These are phyloP conservation scores for Plasmodium adleri DNA, from an alignment of 169 alveolate genomes.

Conservation along the genomic window DNA sequence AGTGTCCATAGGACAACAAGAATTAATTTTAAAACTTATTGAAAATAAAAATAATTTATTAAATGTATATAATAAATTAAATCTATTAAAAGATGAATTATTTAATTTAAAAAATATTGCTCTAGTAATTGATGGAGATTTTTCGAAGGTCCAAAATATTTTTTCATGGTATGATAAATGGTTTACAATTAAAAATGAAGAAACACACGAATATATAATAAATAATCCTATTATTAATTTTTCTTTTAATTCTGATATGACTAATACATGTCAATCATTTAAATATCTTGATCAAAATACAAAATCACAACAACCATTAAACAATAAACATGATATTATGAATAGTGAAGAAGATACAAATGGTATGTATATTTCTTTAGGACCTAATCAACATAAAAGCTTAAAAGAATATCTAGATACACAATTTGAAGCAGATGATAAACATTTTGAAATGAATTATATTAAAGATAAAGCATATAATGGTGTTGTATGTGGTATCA, in stretches of 20 bases:
- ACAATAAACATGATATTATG: too few species aligned
- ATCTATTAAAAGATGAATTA: slow-evolving; percentile 20
- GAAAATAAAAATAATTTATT: slow-evolving; percentile 36
- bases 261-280: not conserved
- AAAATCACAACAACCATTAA: too few species aligned
- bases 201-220: not conserved
- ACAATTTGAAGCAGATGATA: slow-evolving; percentile 42
- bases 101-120: slow-evolving; percentile 24
- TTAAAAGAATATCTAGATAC: slow-evolving; percentile 47
- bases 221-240: not conserved
- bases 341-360: too few species aligned
- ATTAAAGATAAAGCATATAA: slow-evolving; percentile 35
- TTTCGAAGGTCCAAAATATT: slow-evolving; percentile 18
- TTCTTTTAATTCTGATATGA: not conserved
- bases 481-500: slow-evolving; percentile 72
- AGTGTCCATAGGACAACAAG: slow-evolving; percentile 61
- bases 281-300: too few species aligned
- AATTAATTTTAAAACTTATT: slow-evolving; percentile 29
- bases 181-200: not conserved
- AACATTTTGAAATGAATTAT: slow-evolving; percentile 16
- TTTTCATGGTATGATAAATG: slow-evolving; percentile 58
- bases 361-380: slow-evolving; percentile 6
- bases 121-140: slow-evolving; percentile 45
- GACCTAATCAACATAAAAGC: slow-evolving; percentile 58
- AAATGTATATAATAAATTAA: slow-evolving; percentile 12